Evolutionary conservation across 2,329 filamentous ascomycete species (phyloP), one percentile per base, ranked within the genome.

Genomic region (Penicillium sp.): DNA sequence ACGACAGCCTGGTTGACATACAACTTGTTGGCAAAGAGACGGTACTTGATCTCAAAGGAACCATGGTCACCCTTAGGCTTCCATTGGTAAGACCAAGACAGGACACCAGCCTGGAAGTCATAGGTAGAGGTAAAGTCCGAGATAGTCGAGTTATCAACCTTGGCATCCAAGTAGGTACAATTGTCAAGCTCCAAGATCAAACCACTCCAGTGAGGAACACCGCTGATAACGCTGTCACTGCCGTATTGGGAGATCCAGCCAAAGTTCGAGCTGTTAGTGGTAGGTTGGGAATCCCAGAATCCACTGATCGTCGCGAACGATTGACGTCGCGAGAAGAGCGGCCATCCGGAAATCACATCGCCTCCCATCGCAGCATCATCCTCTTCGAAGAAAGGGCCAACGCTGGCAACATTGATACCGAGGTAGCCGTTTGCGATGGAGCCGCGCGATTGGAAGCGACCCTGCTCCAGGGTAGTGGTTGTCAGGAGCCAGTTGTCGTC

Each of bases 191-290:
- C 82, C 19, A 90, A 79, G 38, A 88, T 74, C 40, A 90, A 76
- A 1, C 85, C 86, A 28, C 83, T 82, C 83, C 88, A 90, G 71
- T 91, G 89, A 7, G 90, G 90, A 17, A 92, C 83, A 26, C 90
- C 90, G 56, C 85, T 86, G 64, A 91, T 89, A 55, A 90, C 88
- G 67, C 86, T 89, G 69, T 92, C 89, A 60, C 85, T 85, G 7
- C 89, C 89, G 75, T 90, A 89, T 66, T 91, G 86, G 59, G 85
- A 82, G 47, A 92, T 74, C 88, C 89, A 91, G 0, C 82, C 82
- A 67, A 89, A 91, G 67, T 91, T 91, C 7, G 84, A 84, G 0
- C 83, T 82, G 49, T 85, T 87, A 0, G 83, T 86, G 33, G 80
- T 83, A 2, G 82, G 80, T 70, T 90, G 86, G 3, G 80, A 80